Evolutionary conservation across 805 yeast genomes (phyloP), one percentile per base, ranked within the genome.

Genomic region (Candida orba): DNA sequence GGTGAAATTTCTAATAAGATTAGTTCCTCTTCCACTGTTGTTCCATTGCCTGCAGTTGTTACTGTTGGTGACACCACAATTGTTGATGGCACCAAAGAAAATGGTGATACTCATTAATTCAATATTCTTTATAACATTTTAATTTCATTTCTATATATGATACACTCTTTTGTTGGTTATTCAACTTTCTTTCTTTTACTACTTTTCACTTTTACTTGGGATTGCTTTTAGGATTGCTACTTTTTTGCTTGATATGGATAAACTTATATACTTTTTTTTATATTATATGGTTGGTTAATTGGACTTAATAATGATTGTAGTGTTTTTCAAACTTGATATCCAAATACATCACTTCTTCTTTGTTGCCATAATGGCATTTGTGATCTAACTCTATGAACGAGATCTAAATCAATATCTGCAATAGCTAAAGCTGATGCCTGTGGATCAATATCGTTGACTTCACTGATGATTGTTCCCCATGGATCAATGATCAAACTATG

Each of bases 401-500:
- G 52, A 0, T 66, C 72, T 29, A 72, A 58, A 50, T 85, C 87
- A 27, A 89, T 66, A 44, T 86, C 93, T 0, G 90, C 95, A 9
- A 71, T 62, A 36, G 80, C 72, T 13, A 80, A 48, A n/a, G 65
- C 64, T 0, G 72, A 68, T 12, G 64, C 65, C 17, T 65, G 68
- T 8, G 58, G 63, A 27, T 58, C 60, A 10, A 68, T 57, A 50
- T 74, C 79, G 18, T 75, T 64, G 24, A 73, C 71, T 47, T 78
- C 75, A 1, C 86, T 82, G 4, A 91, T 47, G 2, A 88, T 70
- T 0, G 76, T 71, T 0, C 98, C 99, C 88, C 95, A 86, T 0
- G 99, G 98, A 52, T 85, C 91, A n/a, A 91, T 75, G 5, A 89
- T 79, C 49, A 89, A 68, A 0, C 95, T 74, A 55, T 88, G 91